phyloP scores from a whole-genome alignment of 2,329 filamentous ascomycete genomes.

The Pseudogymnoascus sp. region DNA sequence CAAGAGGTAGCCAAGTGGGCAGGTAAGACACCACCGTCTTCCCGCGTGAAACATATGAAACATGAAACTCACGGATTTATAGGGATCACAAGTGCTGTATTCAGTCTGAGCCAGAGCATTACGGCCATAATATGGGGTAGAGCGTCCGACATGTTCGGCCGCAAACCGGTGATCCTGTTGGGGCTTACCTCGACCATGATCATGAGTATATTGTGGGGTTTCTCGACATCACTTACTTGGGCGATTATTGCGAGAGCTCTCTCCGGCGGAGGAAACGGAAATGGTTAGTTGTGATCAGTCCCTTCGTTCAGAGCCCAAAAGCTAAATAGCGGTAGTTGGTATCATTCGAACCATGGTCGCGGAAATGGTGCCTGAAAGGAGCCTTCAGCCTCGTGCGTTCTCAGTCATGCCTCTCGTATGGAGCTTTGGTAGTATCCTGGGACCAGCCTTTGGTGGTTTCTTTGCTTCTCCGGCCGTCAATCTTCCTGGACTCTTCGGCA shows the following conservation, averaged over 20 bases:
- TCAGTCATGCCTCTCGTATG: conserved; percentile 89
- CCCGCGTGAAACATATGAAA: conserved; percentile 8
- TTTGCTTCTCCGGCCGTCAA: conserved; percentile 74
- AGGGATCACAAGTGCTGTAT: conserved; percentile 57
- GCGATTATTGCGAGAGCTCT: conserved; percentile 70
- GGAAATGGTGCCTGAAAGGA: conserved; percentile 81
- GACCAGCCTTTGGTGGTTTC: conserved; percentile 79
- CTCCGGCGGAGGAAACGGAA: conserved; percentile 81
- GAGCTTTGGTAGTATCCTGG: conserved; percentile 81
- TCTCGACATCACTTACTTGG: conserved; percentile 72
- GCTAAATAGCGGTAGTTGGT: conserved; percentile 49
- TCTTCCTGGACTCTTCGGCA: conserved; percentile 63
- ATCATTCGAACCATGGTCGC: conserved; percentile 90
- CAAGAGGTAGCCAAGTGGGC: conserved; percentile 74
- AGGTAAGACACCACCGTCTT: conserved; percentile 33
- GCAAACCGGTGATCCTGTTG: conserved; percentile 72
- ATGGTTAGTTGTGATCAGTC: conserved; percentile 44
- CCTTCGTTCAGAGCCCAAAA: neutral
- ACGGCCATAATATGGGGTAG: conserved; percentile 71
- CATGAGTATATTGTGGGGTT: conserved; percentile 74
- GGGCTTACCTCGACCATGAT: conserved; percentile 74
- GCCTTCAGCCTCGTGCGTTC: conserved; percentile 82
- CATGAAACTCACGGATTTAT: conserved; percentile 10
- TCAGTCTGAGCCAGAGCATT: conserved; percentile 63
- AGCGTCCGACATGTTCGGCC: conserved; percentile 69